Evolutionary conservation across 331 rosid species (phyloP), one percentile per base, ranked within the genome.

Genomic region (Pyracantha coccinea): DNA sequence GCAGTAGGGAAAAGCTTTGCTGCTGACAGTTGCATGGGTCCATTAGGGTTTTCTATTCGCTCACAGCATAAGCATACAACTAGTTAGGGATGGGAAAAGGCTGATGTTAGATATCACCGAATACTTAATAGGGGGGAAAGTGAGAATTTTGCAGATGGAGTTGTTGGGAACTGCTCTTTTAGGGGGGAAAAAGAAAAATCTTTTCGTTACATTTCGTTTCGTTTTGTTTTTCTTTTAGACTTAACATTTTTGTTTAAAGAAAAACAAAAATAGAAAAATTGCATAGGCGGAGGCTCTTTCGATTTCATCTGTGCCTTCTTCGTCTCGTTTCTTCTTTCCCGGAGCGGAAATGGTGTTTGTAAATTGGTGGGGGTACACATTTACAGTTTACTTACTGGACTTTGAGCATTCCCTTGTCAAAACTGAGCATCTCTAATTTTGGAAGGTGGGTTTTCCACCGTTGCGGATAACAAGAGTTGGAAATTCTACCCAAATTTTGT

Each of bases 311-410:
- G 82, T 73, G 83, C 79, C 85, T 32, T 64, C 60, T 52, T 74
- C 4, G 1, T 75, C 61, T 74, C 29, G 60, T 83, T 84, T 74
- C 55, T 35, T 58, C 57, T 38, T 72, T 72, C 41, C 55, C 57
- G 23, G 76, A 25, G 58, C 76, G 38, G 58, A 72, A 83, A 81
- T 82, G 60, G 79, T 78, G 85, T 86, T 87, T 94, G 92, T 92
- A 94, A 66, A 92, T 91, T 86, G 93, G 96, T 87, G 88, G 98
- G 96, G 92, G 85, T 90, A 90, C 86, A 88, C 82, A 84, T 94
- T 86, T n/a, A n/a, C n/a, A n/a, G n/a, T n/a, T n/a, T 85, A 84
- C 68, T 82, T 84, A 75, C 75, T 75, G 88, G 79, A 82, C 82
- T 71, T 83, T 77, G 83, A 87, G 81, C 83, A 85, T 81, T 89